Base-by-base conservation (phyloP, 73 alveolate genomes). In the Blepharisma stoltei region DNA sequence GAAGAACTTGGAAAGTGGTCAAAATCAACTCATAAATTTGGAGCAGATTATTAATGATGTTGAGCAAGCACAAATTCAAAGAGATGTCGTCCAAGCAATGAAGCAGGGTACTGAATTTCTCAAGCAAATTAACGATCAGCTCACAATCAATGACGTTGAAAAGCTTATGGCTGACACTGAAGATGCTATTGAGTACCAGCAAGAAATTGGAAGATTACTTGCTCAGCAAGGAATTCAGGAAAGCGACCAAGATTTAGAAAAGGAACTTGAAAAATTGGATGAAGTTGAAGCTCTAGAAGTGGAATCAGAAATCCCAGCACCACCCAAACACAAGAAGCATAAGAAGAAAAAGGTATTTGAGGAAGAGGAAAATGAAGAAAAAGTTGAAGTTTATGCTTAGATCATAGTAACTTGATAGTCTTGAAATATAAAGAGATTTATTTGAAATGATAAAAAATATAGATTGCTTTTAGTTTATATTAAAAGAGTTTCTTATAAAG, bases 111-210 rank as follows among this genome's bases (percentile, higher is more conserved):
- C 18, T 3, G 23, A 52, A 52, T n/a, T 52, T n/a, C 67, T 52
- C 4, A 52, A 52, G 23, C 32, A 52, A 52, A 14, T 52, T 14
- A n/a, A 52, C 18, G 32, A 52, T n/a, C 18, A 52, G 23, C 18
- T 20, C 23, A 14, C 67, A n/a, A n/a, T 52, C 0, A n/a, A 14
- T n/a, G 67, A 52, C 18, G 23, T 52, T n/a, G 67, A 52, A 52
- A 52, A 52, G 23, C 32, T 52, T 14, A 52, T 52, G 67, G 23
- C 32, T 52, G 67, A 52, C 2, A 52, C 67, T 1, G 23, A 52
- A n/a, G 67, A 52, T 14, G 67, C 67, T n/a, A 52, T 52, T n/a
- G 67, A 52, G 23, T 52, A 52, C 23, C 67, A 52, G 67, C 18
- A 52, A 2, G 67, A 52, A 52, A 52, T 52, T n/a, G 23, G 67